Evolutionary conservation across 495 filamentous ascomycete species (phyloP).

Genomic region (Aspergillus incahuasiensis): DNA sequence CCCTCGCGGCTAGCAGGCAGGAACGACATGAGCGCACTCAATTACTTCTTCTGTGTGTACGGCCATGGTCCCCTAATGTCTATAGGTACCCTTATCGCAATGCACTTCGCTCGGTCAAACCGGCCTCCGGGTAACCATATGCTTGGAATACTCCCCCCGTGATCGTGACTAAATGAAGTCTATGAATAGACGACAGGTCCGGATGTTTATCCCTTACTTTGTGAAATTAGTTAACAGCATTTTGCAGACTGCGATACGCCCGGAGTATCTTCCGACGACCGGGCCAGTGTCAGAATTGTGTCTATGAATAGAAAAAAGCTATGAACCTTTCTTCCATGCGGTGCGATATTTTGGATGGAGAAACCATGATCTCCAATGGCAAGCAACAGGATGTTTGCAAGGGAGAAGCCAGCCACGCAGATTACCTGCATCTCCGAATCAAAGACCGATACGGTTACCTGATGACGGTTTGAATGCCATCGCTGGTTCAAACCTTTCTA

Average conservation of each 20-base stretch:
- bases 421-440: too few relatives aligned
- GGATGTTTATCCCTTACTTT: neutral
- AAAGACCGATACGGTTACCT: too few relatives aligned
- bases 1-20: too few relatives aligned
- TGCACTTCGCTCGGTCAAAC: neutral
- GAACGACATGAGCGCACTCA: conserved; percentile 25
- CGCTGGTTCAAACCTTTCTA: too few relatives aligned
- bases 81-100: too few relatives aligned
- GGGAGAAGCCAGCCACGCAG: too few relatives aligned
- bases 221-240: neutral
- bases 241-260: neutral
- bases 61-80: conserved; percentile 44
- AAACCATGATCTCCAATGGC: neutral
- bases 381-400: too few relatives aligned
- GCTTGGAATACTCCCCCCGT: neutral
- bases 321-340: neutral
- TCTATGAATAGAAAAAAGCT: neutral
- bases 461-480: too few relatives aligned
- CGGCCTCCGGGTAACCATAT: neutral
- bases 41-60: conserved; percentile 81
- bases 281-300: neutral
- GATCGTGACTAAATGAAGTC: neutral
- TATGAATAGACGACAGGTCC: neutral
- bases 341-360: neutral
- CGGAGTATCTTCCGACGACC: neutral